These are phyloP conservation scores for Elaphomyces granulatus DNA, from an alignment of 495 filamentous ascomycete species.

Conservation along the genomic window DNA sequence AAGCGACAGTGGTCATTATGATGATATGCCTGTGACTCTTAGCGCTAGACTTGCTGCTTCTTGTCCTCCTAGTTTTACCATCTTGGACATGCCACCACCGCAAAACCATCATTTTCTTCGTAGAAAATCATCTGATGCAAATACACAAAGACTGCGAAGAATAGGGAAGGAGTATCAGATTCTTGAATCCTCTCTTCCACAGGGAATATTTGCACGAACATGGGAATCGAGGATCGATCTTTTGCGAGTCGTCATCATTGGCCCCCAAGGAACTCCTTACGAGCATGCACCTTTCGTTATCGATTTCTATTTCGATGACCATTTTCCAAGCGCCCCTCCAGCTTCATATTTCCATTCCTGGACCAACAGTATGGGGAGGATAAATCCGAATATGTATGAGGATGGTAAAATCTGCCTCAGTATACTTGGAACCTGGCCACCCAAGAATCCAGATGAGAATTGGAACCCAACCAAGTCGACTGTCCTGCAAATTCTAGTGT, in stretches of 20 bases:
- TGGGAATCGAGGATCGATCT: constrained; percentile 46
- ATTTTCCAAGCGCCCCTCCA: constrained; percentile 37
- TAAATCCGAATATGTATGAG: constrained; percentile 52
- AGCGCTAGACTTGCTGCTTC: neutral
- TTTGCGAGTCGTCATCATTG: constrained; percentile 42
- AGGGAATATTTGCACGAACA: constrained; percentile 41
- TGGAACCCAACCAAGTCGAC: constrained; percentile 40
- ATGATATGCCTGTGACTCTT: constrained; percentile 8
- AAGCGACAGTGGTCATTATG: neutral
- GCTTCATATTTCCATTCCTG: constrained; percentile 43
- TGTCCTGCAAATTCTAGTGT: constrained; percentile 45
- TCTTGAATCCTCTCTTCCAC: constrained; percentile 37
- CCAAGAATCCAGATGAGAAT: constrained; percentile 33
- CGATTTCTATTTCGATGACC: constrained; percentile 34
- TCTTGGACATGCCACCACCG: constrained; percentile 33
- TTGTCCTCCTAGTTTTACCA: constrained; percentile 21
- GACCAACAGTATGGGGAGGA: constrained; percentile 32
- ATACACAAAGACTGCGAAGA: constrained; percentile 25
- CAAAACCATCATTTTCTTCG: constrained; percentile 33
- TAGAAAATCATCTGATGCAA: constrained; percentile 3
- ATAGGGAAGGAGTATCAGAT: constrained; percentile 44
- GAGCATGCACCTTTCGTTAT: constrained; percentile 47
- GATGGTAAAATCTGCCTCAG: constrained; percentile 47
- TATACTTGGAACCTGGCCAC: constrained; percentile 46
- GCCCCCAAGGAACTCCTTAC: constrained; percentile 45